Conservation (phyloP, 768 basidiomycete genomes). For the Mycena kentingensis region DNA sequence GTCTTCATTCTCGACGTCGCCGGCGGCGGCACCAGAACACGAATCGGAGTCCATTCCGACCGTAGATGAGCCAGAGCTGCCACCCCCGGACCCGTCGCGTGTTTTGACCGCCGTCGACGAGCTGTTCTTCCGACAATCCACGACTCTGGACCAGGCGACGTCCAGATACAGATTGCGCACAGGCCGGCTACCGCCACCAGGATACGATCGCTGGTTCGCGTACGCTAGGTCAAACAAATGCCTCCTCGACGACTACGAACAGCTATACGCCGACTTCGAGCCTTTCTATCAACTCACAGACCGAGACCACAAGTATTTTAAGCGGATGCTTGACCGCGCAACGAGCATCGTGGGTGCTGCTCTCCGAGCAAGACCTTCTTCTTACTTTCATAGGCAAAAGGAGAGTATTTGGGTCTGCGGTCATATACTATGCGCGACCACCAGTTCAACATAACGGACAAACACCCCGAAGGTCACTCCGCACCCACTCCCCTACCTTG, state of each 20-base stretch:
- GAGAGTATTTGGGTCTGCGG: background rate
- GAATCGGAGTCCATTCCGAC: too few species aligned
- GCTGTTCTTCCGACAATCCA: slow-evolving; percentile 10
- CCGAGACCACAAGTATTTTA: slow-evolving; percentile 4
- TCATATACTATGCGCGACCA: background rate
- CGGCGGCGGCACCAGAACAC: too few species aligned
- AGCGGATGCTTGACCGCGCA: background rate
- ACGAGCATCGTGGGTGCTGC: background rate
- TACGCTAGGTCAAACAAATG: slow-evolving; percentile 1
- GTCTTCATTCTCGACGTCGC: too few species aligned
- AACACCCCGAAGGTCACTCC: too few species aligned
- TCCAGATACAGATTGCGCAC: slow-evolving; percentile 9
- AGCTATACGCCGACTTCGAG: slow-evolving; percentile 9
- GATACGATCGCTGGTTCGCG: slow-evolving; percentile 8
- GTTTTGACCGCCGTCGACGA: too few species aligned
- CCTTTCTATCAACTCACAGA: slow-evolving; percentile 12
- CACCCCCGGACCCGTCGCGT: too few species aligned
- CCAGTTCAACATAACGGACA: background rate
- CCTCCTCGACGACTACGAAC: slow-evolving; percentile 19
- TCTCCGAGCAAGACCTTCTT: background rate
- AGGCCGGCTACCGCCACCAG: background rate
- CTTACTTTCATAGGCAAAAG: background rate
- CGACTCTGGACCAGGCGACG: slow-evolving; percentile 1
- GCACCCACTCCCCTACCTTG: too few species aligned
- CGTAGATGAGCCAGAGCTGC: too few species aligned